Evolutionary conservation across 1,284 basidiomycete species (phyloP).

Genomic region (Porodaedalea pini): DNA sequence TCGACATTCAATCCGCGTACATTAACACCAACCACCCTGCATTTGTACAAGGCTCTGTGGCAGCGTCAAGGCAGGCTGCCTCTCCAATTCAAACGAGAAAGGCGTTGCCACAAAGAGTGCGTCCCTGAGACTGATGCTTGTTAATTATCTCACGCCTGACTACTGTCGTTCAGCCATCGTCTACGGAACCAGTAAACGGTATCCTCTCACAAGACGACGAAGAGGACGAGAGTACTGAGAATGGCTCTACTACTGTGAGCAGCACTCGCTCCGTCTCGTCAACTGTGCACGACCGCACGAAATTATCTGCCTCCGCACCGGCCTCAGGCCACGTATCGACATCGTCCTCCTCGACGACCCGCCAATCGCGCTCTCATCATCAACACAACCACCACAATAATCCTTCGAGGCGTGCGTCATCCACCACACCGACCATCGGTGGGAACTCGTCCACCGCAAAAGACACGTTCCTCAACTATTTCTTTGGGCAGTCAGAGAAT

Average conservation of each 20-base stretch:
- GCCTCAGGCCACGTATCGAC: slow-evolving; percentile 24
- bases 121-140: slow-evolving; percentile 25
- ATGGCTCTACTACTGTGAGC: slow-evolving; percentile 51
- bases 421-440: slow-evolving; percentile 24
- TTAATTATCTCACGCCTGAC: neutral
- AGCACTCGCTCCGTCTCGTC: slow-evolving; percentile 76
- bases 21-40: slow-evolving; percentile 98
- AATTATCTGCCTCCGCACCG: slow-evolving; percentile 14
- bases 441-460: slow-evolving; percentile 56
- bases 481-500: slow-evolving; percentile 84
- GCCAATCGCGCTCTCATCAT: slow-evolving; percentile 20
- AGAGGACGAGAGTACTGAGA: slow-evolving; percentile 55
- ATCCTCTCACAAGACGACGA: slow-evolving; percentile 46
- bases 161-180: slow-evolving; percentile 42
- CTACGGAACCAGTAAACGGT: slow-evolving; percentile 56
- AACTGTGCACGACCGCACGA: slow-evolving; percentile 70
- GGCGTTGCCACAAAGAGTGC: slow-evolving; percentile 47
- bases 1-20: slow-evolving; percentile 97
- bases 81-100: slow-evolving; percentile 42
- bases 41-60: slow-evolving; percentile 72
- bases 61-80: slow-evolving; percentile 44
- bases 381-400: slow-evolving; percentile 11
- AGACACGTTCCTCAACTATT: slow-evolving; percentile 93
- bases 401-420: slow-evolving; percentile 8
- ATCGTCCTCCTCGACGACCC: slow-evolving; percentile 16